These are phyloP conservation scores for Nicotiana sylvestris DNA, from an alignment of 257 asterid species.

Conservation along the genomic window DNA sequence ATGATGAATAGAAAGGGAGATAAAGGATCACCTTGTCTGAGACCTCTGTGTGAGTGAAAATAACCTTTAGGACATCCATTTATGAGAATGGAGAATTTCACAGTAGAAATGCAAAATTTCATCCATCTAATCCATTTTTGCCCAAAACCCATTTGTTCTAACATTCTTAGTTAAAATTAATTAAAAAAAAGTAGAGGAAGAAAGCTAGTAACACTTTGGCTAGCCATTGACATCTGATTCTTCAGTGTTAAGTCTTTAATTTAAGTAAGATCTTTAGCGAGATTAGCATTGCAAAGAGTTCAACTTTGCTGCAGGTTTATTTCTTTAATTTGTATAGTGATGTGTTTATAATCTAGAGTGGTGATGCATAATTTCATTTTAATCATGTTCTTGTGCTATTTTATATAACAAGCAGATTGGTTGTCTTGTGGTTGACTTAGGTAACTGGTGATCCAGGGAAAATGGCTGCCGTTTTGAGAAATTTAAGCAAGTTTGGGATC, in stretches of 20 bases:
- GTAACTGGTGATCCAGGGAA: conserved; percentile 97
- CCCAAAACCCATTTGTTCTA: no score
- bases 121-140: no score
- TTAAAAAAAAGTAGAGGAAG: neutral
- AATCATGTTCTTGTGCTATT: conserved; percentile 4
- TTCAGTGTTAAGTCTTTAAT: neutral
- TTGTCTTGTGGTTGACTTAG: conserved; percentile 34
- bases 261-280: neutral
- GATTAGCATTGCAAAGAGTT: neutral
- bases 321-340: neutral
- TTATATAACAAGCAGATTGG: neutral
- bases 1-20: no score
- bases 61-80: no score
- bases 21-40: no score
- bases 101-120: no score
- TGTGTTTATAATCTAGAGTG: neutral
- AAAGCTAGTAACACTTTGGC: neutral
- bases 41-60: no score
- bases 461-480: conserved; percentile 71
- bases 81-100: no score
- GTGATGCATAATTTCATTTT: neutral
- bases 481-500: conserved; percentile 73
- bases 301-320: neutral
- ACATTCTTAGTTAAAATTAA: no score
- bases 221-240: neutral